Percentiles rank a stretch among this genome's conserved stretches.
These are phyloP conservation scores for Gossypium turneri DNA, from an alignment of 345 rosid species.

Conservation along the genomic window DNA sequence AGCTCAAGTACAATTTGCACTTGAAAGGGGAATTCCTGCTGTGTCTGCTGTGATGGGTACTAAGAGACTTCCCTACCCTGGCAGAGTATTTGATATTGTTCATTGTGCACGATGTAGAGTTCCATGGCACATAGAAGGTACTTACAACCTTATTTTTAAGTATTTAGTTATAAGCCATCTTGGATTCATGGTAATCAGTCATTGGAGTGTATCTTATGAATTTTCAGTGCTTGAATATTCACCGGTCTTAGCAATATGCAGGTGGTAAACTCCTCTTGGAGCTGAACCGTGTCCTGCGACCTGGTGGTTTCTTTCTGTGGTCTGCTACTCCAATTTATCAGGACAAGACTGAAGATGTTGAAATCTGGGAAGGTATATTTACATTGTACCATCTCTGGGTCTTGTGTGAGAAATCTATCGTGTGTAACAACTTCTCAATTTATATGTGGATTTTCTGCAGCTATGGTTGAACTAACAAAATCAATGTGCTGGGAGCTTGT, in stretches of 20 bases:
- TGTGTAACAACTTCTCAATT: slow-evolving; percentile 21
- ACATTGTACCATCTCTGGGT: background rate
- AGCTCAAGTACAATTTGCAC: slow-evolving; percentile 97
- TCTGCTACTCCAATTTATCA: slow-evolving; percentile 96
- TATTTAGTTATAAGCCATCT: background rate
- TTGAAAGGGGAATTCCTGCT: slow-evolving; percentile 97
- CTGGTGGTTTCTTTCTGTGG: slow-evolving; percentile 96
- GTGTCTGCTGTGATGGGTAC: slow-evolving; percentile 99
- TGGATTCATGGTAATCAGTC: background rate
- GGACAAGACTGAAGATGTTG: slow-evolving; percentile 68
- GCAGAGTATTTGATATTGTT: slow-evolving; percentile 79
- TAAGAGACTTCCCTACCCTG: slow-evolving; percentile 87
- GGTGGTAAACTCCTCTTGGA: slow-evolving; percentile 95
- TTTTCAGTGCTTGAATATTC: background rate
- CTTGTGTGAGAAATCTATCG: slow-evolving; percentile 15
- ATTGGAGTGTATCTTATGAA: background rate
- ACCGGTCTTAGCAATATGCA: slow-evolving; percentile 23
- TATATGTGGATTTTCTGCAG: slow-evolving; percentile 44
- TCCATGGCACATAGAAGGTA: slow-evolving; percentile 99
- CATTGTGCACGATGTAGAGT: slow-evolving; percentile 99
- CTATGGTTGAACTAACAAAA: slow-evolving; percentile 70
- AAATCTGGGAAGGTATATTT: slow-evolving; percentile 75
- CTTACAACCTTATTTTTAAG: background rate
- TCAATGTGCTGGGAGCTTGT: slow-evolving; percentile 90
- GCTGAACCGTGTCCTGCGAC: slow-evolving; percentile 80